Base-by-base conservation (phyloP, 148 eudicot genomes). In the Nepenthes mirabilis region DNA sequence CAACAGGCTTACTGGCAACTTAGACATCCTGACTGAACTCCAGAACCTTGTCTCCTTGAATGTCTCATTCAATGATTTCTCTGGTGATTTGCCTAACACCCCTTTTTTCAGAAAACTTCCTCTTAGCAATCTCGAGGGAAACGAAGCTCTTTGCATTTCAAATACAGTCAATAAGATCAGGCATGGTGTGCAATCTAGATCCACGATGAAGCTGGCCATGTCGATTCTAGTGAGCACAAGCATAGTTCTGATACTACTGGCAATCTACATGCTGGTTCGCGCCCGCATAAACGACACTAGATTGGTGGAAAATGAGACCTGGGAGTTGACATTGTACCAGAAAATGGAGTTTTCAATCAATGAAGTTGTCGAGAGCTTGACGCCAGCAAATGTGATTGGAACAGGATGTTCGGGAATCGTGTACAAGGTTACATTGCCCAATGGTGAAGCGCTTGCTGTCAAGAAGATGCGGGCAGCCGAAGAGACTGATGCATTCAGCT, bases 391-490 rank as follows among this genome's bases (percentile, higher is more conserved):
- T 66, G 97, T 94, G 51, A 80, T 94, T 9, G 99, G 99, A 3
- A 94, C 95, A 0, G 97, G 99, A 34, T 89, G 95, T 76, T 94
- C 99, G 5, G 99, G 99, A 6, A 95, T 94, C 5, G 99, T 94
- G 23, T 94, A 94, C 68, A 86, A 75, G 71, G 87, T 89, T 13
- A 76, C 72, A 52, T 69, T 83, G 73, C 82, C 82, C 2, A 85
- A 64, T 45, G 99, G 99, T 36, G 89, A 82, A 49, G 75, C 80
- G 12, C 70, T 94, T 23, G 99, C 99, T 3, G 91, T 94, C 43
- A 94, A 94, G 59, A 94, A 94, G 73, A 89, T 94, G 95, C 82
- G 97, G 99, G 79, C 95, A 13, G 57, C 79, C 2, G 99, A 94
- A 49, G 95, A 86, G 56, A 73, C 82, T 0, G 99, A 90, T 9